Conservation (phyloP, 768 basidiomycete genomes). For the Lyophyllum decastes region DNA sequence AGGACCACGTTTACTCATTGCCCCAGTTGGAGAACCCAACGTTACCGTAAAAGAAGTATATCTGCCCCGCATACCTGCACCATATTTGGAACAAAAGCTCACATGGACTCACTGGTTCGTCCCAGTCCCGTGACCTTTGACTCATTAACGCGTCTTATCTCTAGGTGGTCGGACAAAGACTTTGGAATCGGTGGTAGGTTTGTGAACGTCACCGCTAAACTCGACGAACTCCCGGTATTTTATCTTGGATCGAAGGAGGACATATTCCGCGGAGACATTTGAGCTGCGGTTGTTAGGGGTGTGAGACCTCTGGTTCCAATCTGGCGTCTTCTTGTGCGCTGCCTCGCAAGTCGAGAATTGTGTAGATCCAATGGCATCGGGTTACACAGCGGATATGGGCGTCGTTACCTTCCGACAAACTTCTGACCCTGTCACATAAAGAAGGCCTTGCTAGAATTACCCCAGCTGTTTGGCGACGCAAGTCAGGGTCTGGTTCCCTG, state of each 20-base stretch:
- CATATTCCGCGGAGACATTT: conserved; percentile 27
- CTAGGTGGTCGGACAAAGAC: conserved; percentile 35
- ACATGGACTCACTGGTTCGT: conserved; percentile 35
- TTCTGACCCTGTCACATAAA: too few species aligned
- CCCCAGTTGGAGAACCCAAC: conserved; percentile 32
- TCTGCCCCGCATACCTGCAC: conserved; percentile 23
- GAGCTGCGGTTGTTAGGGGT: too few species aligned
- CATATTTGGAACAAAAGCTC: conserved; percentile 13
- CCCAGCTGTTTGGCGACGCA: too few species aligned
- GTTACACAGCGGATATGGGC: too few species aligned
- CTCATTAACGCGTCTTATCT: not conserved
- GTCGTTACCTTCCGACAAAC: too few species aligned
- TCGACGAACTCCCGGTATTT: conserved; percentile 35
- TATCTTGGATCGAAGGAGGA: conserved; percentile 30
- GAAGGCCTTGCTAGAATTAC: too few species aligned
- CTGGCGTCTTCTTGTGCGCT: too few species aligned
- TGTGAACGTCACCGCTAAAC: conserved; percentile 29
- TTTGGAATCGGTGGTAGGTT: conserved; percentile 28
- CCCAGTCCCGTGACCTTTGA: not conserved
- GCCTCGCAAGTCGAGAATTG: too few species aligned
- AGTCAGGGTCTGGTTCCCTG: too few species aligned
- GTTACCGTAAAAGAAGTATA: conserved; percentile 30
- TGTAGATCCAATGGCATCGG: too few species aligned
- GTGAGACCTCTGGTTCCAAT: too few species aligned
- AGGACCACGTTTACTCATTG: conserved; percentile 32